Conservation (phyloP, 345 rosid species). For the Toxicodendron radicans region DNA sequence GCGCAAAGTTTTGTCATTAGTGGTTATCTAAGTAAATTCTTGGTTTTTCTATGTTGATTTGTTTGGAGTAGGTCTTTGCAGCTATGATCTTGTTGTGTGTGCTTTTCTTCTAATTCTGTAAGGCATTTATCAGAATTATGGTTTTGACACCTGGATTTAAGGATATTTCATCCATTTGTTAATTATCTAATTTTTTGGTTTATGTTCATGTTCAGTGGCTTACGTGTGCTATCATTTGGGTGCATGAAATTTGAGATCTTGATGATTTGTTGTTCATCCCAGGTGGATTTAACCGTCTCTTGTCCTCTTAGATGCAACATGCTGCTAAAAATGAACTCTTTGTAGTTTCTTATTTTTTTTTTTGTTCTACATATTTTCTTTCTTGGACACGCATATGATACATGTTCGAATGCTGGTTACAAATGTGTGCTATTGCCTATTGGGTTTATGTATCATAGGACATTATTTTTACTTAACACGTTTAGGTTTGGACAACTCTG, state of each 20-base stretch:
- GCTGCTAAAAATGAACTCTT: not conserved
- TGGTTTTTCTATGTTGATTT: not conserved
- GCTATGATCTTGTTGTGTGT: not conserved
- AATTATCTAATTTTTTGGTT: not conserved
- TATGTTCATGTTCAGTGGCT: not conserved
- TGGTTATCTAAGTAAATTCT: not conserved
- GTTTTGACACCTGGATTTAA: not conserved
- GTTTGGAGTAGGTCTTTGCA: not conserved
- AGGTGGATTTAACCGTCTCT: not conserved
- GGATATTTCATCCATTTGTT: not conserved
- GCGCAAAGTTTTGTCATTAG: not conserved
- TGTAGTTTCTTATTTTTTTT: not conserved
- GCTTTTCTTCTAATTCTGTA: not conserved
- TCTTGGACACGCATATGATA: not conserved
- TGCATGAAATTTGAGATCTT: conserved; percentile 3
- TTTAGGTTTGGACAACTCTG: not conserved
- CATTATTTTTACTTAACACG: not conserved
- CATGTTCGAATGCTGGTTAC: not conserved
- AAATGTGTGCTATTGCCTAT: not conserved
- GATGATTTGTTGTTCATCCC: not conserved
- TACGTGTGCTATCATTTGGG: not conserved
- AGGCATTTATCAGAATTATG: not conserved
- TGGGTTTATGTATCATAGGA: not conserved
- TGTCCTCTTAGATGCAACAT: not conserved
- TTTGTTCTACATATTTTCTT: not conserved